phyloP scores from a whole-genome alignment of 2,329 filamentous ascomycete genomes.

The Arthrobotrys sphaeroides region DNA sequence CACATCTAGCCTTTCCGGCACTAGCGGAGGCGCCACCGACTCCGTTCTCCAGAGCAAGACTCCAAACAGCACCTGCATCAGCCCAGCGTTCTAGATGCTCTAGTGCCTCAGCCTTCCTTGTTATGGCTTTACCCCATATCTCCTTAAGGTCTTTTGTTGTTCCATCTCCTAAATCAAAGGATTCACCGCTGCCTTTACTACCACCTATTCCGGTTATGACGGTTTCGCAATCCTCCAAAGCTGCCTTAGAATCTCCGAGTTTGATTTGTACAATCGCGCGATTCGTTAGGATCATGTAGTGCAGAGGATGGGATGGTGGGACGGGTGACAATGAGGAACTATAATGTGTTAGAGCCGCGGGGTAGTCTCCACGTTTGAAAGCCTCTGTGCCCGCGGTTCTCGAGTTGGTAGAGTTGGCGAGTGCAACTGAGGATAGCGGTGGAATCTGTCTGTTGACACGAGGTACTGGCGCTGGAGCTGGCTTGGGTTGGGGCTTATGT shows the following conservation, averaged over 20 bases:
- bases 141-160: conserved; percentile 86
- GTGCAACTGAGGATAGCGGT: conserved; percentile 72
- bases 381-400: conserved; percentile 83
- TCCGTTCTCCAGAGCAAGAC: conserved; percentile 80
- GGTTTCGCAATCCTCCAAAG: conserved; percentile 82
- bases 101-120: conserved; percentile 92
- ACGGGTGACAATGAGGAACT: conserved; percentile 77
- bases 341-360: conserved; percentile 84
- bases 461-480: conserved; percentile 61
- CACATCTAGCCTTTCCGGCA: conserved; percentile 86
- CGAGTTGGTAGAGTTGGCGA: conserved; percentile 79
- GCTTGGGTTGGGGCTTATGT: neutral
- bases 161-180: conserved; percentile 73
- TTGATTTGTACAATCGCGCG: conserved; percentile 89
- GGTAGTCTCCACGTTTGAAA: conserved; percentile 94
- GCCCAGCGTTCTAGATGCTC: conserved; percentile 95
- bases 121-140: conserved; percentile 90
- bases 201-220: conserved; percentile 83
- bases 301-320: conserved; percentile 80
- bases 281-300: conserved; percentile 90
- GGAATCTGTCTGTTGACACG: conserved; percentile 71
- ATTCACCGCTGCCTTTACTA: conserved; percentile 80
- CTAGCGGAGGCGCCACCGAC: conserved; percentile 86
- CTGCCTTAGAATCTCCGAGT: conserved; percentile 87
- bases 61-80: conserved; percentile 84